phyloP scores from a whole-genome alignment of 805 yeast genomes.

The Kurtzmaniella cleridarum region DNA sequence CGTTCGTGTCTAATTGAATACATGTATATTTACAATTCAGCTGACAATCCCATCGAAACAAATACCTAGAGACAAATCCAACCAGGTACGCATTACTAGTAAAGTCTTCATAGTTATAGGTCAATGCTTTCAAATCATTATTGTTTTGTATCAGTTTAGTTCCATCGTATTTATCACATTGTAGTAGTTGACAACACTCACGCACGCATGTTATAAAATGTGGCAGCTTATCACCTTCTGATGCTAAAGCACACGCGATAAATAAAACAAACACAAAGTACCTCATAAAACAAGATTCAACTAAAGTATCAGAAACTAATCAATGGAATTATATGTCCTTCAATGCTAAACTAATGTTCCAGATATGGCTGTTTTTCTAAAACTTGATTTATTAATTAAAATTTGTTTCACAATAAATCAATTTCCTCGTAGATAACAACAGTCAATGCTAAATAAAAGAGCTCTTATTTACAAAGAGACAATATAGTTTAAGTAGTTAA shows the following conservation, averaged over 20 bases:
- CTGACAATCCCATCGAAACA: slow-evolving; percentile 30
- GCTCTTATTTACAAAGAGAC: no score
- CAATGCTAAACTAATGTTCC: no score
- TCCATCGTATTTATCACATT: slow-evolving; percentile 2
- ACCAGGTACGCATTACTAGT: slow-evolving; percentile 6
- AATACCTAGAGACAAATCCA: slow-evolving; percentile 12
- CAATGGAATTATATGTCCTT: no score
- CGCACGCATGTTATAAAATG: slow-evolving; percentile 21
- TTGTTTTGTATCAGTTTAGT: neutral
- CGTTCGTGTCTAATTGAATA: slow-evolving; percentile 27
- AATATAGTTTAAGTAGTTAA: no score
- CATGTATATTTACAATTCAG: slow-evolving; percentile 37
- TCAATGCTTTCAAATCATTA: neutral
- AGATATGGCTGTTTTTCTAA: no score
- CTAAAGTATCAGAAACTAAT: no score
- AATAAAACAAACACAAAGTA: no score
- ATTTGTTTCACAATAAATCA: no score
- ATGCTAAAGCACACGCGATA: slow-evolving; percentile 8
- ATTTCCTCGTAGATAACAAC: no score
- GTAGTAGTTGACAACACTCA: slow-evolving; percentile 15
- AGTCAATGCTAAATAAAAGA: no score
- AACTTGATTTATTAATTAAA: no score
- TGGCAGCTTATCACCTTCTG: slow-evolving; percentile 29
- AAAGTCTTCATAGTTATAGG: slow-evolving; percentile 7
- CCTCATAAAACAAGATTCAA: no score